phyloP scores from a whole-genome alignment of 768 basidiomycete genomes.

The Paxillus involutus region DNA sequence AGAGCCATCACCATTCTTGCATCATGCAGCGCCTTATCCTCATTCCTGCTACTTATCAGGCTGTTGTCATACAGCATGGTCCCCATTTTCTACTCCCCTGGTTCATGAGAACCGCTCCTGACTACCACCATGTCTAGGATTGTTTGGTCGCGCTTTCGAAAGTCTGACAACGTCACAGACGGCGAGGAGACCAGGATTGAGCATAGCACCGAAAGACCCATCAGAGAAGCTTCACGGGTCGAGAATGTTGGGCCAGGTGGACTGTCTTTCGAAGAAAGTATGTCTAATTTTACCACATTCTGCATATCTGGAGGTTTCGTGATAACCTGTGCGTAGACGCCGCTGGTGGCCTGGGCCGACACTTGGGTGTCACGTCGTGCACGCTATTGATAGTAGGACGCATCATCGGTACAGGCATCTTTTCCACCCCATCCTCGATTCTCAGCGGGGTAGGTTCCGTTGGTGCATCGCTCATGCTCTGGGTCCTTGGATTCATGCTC shows the following conservation, averaged over 20 bases:
- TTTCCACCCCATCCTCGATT: conserved; percentile 61
- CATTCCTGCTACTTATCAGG: no score
- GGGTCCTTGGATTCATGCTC: conserved; percentile 60
- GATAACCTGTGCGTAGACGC: conserved; percentile 32
- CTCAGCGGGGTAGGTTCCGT: conserved; percentile 55
- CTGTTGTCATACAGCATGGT: no score
- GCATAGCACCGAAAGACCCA: background rate
- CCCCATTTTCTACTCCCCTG: no score
- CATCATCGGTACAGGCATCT: conserved; percentile 66
- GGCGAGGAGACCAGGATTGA: background rate
- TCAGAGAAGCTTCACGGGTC: background rate
- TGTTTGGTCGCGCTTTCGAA: conserved; percentile 5
- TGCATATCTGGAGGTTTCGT: background rate
- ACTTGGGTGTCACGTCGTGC: conserved; percentile 55
- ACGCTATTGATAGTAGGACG: conserved; percentile 58
- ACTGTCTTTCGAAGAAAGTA: conserved; percentile 52
- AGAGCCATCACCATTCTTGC: no score
- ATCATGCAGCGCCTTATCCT: no score
- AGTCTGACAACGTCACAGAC: background rate
- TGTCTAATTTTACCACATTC: background rate
- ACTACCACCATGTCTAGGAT: background rate
- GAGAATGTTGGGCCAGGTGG: conserved; percentile 39
- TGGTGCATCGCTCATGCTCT: conserved; percentile 63
- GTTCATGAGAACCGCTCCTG: no score
- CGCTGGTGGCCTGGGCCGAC: conserved; percentile 58